Conservation (phyloP, 768 basidiomycete species). For the Termitomyces sp. region DNA sequence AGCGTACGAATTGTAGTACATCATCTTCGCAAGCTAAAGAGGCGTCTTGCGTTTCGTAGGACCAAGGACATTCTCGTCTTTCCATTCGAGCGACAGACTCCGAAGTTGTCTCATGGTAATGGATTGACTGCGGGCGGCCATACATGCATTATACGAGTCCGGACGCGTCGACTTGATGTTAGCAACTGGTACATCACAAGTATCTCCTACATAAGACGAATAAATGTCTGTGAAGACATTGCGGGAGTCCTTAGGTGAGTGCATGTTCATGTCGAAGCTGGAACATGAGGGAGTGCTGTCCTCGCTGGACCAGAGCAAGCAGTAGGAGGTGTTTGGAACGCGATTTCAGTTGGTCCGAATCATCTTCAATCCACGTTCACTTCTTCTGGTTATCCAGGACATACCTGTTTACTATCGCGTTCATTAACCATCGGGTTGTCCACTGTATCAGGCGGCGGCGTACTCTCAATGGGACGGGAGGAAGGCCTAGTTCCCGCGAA, state of each 20-base stretch:
- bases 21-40: conserved; percentile 82
- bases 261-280: conserved; percentile 64
- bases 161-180: conserved; percentile 39
- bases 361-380: too few species aligned
- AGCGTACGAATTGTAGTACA: conserved; percentile 79
- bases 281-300: conserved; percentile 42
- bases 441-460: too few species aligned
- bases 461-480: conserved; percentile 90
- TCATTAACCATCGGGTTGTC: too few species aligned
- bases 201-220: conserved; percentile 24
- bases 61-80: conserved; percentile 51
- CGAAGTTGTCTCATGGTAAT: conserved; percentile 33
- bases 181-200: conserved; percentile 36
- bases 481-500: conserved; percentile 92
- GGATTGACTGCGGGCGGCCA: conserved; percentile 29
- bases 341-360: too few species aligned
- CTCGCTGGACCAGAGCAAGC: conserved; percentile 32
- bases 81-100: conserved; percentile 49
- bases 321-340: conserved; percentile 32
- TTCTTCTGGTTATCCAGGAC: too few species aligned
- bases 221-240: conserved; percentile 54
- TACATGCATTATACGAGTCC: conserved; percentile 33
- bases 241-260: conserved; percentile 42
- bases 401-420: too few species aligned
- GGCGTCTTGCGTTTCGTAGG: conserved; percentile 72